Percentiles rank a stretch among this genome's conserved stretches.
Evolutionary conservation across 495 filamentous ascomycete species (phyloP).

Genomic region (Tuber magnatum): DNA sequence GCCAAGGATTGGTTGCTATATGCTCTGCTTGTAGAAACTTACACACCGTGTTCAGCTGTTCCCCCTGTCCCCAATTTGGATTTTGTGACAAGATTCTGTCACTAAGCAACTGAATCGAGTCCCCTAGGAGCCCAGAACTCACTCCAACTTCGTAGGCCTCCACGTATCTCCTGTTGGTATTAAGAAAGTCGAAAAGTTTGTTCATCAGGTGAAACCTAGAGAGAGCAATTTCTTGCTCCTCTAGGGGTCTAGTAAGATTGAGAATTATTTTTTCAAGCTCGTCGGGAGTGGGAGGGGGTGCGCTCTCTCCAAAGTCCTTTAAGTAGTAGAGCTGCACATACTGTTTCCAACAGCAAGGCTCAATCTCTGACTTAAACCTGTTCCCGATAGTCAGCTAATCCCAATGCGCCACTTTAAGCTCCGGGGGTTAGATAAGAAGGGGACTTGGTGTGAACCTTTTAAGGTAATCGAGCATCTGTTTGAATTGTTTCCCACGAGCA

Average conservation of each 20-base stretch:
- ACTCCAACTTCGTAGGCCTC: conserved; percentile 19
- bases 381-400: neutral
- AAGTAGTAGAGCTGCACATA: conserved; percentile 17
- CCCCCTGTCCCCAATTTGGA: neutral
- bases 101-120: conserved; percentile 10
- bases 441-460: neutral
- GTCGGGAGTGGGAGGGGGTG: too few relatives aligned
- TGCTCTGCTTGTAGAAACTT: conserved; percentile 13
- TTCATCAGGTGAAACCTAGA: conserved; percentile 21
- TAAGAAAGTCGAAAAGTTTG: conserved; percentile 11
- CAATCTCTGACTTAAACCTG: conserved; percentile 3
- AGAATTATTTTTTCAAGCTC: neutral
- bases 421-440: too few relatives aligned
- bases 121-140: conserved; percentile 5
- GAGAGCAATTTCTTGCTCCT: conserved; percentile 8
- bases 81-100: neutral
- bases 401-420: neutral
- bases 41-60: neutral
- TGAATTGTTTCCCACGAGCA: conserved; percentile 7
- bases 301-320: neutral
- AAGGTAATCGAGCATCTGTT: conserved; percentile 10
- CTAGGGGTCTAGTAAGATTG: neutral
- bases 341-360: conserved; percentile 12
- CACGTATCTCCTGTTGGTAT: neutral
- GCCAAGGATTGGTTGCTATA: neutral